Evolutionary conservation across 768 basidiomycete genomes (phyloP).

Genomic region (Leccinum obscurum): DNA sequence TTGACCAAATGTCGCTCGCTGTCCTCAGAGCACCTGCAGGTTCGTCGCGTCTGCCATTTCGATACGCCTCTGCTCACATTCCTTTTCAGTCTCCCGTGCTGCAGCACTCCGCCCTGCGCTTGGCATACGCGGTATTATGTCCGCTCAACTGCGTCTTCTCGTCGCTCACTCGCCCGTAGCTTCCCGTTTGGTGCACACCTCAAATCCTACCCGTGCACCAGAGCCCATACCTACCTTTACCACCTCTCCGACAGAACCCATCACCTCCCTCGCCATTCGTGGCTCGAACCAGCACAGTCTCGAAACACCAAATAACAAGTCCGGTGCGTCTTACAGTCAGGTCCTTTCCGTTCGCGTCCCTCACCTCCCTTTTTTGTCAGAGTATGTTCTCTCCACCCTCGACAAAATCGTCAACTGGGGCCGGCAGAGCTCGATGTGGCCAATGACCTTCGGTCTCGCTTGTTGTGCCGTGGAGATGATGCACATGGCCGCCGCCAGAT

Average conservation of each 20-base stretch:
- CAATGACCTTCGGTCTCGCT: constrained; percentile 98
- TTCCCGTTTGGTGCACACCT: constrained; percentile 57
- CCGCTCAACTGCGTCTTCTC: neutral
- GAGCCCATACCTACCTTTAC: constrained; percentile 44
- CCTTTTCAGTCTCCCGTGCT: constrained; percentile 31
- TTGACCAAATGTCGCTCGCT: constrained; percentile 43
- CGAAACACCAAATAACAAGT: constrained; percentile 86
- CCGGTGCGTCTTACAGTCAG: constrained; percentile 51
- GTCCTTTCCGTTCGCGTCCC: neutral
- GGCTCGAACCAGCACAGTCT: constrained; percentile 85
- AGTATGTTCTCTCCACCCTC: constrained; percentile 94
- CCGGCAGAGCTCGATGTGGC: constrained; percentile 98
- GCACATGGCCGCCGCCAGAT: constrained; percentile 99
- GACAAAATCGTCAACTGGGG: constrained; percentile 99
- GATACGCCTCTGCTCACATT: constrained; percentile 28
- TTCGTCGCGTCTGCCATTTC: constrained; percentile 32
- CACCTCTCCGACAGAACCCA: constrained; percentile 49
- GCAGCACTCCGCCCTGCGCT: constrained; percentile 46
- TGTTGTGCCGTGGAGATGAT: constrained; percentile 99
- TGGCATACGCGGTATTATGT: constrained; percentile 44
- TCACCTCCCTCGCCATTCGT: constrained; percentile 70
- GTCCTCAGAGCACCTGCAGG: constrained; percentile 35
- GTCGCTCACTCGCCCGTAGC: constrained; percentile 34
- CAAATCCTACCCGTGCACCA: constrained; percentile 43
- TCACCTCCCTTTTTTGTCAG: constrained; percentile 38